Conservation (phyloP, 2,329 filamentous ascomycete species). For the Colletotrichum sp. region DNA sequence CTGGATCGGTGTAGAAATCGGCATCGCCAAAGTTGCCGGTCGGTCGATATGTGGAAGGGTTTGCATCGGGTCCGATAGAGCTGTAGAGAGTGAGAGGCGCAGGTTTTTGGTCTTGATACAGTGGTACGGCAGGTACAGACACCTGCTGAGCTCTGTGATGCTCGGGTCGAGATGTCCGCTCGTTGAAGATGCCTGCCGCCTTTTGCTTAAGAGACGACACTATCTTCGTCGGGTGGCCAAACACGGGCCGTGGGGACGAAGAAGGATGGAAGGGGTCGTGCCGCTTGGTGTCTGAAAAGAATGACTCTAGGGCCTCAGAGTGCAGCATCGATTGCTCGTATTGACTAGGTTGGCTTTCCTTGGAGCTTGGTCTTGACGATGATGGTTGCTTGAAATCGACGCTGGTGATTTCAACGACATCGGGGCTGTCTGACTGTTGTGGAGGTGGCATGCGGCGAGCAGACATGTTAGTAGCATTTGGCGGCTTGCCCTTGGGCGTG, state of each 20-base stretch:
- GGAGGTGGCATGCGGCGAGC: not conserved
- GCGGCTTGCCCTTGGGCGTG: not conserved
- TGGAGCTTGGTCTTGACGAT: not conserved
- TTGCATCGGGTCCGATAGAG: constrained; percentile 38
- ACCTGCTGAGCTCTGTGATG: constrained; percentile 59
- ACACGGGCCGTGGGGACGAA: constrained; percentile 30
- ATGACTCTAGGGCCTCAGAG: constrained; percentile 18
- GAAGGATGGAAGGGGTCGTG: constrained; percentile 17
- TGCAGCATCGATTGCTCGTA: constrained; percentile 18
- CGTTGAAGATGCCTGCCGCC: constrained; percentile 58
- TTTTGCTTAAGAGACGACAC: constrained; percentile 59
- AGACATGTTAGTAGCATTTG: not conserved
- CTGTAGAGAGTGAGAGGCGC: constrained; percentile 54
- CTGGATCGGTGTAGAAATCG: constrained; percentile 70
- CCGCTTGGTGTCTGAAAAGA: constrained; percentile 19
- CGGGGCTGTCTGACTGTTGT: constrained; percentile 2
- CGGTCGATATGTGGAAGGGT: constrained; percentile 36
- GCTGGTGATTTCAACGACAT: constrained; percentile 17
- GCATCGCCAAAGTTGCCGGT: constrained; percentile 40
- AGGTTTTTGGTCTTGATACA: constrained; percentile 52
- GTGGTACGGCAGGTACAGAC: constrained; percentile 51
- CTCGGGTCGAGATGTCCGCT: constrained; percentile 60
- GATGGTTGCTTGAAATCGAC: not conserved
- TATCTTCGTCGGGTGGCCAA: constrained; percentile 47
- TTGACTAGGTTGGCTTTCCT: not conserved